phyloP scores from a whole-genome alignment of 345 rosid genomes.

The Cardamine occulta region DNA sequence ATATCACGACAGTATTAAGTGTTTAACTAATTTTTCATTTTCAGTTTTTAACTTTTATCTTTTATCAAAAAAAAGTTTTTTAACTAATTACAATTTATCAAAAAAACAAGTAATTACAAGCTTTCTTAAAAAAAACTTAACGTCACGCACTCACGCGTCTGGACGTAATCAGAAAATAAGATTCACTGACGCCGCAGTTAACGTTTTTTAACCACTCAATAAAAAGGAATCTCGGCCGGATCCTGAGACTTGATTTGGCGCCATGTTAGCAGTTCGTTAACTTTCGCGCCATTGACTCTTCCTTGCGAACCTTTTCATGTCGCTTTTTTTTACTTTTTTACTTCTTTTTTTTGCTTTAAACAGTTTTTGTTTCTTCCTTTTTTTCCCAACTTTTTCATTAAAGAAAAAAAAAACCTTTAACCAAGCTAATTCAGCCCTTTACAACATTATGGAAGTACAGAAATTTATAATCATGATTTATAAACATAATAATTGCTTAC shows the following conservation, averaged over 20 bases:
- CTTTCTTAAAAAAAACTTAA: slow-evolving; percentile 2
- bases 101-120: not conserved
- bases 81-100: too few species aligned
- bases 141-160: slow-evolving; percentile 25
- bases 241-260: slow-evolving; percentile 31
- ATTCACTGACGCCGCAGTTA: slow-evolving; percentile 20
- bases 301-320: slow-evolving; percentile 32
- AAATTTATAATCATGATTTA: slow-evolving; percentile 30
- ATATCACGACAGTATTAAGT: too few species aligned
- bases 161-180: slow-evolving; percentile 21
- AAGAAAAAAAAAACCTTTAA: not conserved
- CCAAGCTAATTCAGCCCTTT: slow-evolving; percentile 9
- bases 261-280: slow-evolving; percentile 44
- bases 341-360: slow-evolving; percentile 6
- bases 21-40: too few species aligned
- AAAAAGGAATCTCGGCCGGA: slow-evolving; percentile 35
- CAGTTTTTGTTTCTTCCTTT: slow-evolving; percentile 1
- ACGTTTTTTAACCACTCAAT: slow-evolving; percentile 10
- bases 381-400: slow-evolving; percentile 22
- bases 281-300: slow-evolving; percentile 48
- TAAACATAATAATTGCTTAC: slow-evolving; percentile 44
- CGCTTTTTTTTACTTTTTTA: slow-evolving; percentile 8
- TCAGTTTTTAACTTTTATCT: too few species aligned
- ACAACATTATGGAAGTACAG: slow-evolving; percentile 33
- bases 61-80: not conserved